A percentile compares a stretch with the other conserved stretches of the same genome.
phyloP scores from a whole-genome alignment of 768 basidiomycete species.

The Coprinopsis sp. region DNA sequence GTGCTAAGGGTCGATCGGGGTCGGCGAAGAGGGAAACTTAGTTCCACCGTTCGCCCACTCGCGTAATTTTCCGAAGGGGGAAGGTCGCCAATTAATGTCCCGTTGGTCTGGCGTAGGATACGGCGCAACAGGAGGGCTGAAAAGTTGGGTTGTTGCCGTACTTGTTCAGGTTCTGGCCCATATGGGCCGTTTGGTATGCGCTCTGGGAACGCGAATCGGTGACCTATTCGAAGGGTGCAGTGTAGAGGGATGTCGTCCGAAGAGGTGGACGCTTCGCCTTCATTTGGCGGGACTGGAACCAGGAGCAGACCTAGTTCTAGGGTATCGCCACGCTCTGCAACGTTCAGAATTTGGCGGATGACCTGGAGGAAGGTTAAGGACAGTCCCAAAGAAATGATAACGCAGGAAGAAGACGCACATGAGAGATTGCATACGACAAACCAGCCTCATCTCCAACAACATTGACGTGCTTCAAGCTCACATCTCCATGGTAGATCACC shows the following conservation, averaged over 20 bases:
- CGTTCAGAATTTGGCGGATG: conserved; percentile 74
- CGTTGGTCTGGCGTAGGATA: conserved; percentile 57
- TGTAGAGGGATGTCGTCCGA: conserved; percentile 33
- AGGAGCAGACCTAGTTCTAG: conserved; percentile 81
- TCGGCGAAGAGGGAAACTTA: conserved; percentile 60
- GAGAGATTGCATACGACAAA: conserved; percentile 72
- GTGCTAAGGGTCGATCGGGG: conserved; percentile 43
- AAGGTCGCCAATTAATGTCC: conserved; percentile 39
- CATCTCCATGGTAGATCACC: conserved; percentile 86
- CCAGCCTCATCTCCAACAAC: conserved; percentile 85
- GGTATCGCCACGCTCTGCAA: conserved; percentile 69
- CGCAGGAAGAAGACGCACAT: conserved; percentile 53
- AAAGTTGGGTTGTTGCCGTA: conserved; percentile 39
- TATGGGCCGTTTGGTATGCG: conserved; percentile 15
- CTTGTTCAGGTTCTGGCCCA: conserved; percentile 28
- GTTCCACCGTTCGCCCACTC: conserved; percentile 57
- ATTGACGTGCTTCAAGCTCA: conserved; percentile 79
- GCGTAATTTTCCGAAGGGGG: conserved; percentile 37
- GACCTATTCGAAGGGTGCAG: conserved; percentile 45
- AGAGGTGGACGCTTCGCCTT: conserved; percentile 15
- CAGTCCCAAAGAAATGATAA: conserved; percentile 15
- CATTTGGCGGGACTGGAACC: conserved; percentile 13
- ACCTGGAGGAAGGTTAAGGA: conserved; percentile 44
- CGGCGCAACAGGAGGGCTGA: conserved; percentile 52
- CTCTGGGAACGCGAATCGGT: conserved; percentile 33